Conservation (phyloP, 1,284 basidiomycete genomes). For the Ceratobasidium sp. region DNA sequence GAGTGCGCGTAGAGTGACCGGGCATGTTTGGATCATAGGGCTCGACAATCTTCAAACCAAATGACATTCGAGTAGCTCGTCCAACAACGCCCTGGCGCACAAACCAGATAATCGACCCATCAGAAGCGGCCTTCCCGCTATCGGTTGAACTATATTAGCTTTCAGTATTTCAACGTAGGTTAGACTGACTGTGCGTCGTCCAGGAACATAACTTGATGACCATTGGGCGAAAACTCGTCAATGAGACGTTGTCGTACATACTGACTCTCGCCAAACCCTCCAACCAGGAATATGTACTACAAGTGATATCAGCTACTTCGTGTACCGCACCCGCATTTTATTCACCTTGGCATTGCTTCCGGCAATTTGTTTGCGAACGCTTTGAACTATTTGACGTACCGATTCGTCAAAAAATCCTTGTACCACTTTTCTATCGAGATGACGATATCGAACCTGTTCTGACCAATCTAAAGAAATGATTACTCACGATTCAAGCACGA, state of each 20-base stretch:
- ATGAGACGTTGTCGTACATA: conserved; percentile 9
- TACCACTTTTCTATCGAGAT: neutral
- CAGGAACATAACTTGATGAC: conserved; percentile 4
- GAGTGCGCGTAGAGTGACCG: neutral
- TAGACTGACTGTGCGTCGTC: conserved; percentile 16
- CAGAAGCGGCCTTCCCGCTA: conserved; percentile 16
- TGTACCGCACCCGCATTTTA: neutral
- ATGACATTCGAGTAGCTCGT: conserved; percentile 16
- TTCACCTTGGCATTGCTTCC: neutral
- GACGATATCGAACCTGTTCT: neutral
- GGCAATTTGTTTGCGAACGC: conserved; percentile 6
- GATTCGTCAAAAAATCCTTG: conserved; percentile 22
- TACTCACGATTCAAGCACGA: neutral
- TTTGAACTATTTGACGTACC: neutral
- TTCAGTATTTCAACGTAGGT: neutral
- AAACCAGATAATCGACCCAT: conserved; percentile 23
- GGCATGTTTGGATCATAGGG: neutral
- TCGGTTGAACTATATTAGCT: neutral
- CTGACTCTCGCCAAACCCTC: conserved; percentile 17
- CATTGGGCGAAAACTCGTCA: neutral
- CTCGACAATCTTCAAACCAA: conserved; percentile 1
- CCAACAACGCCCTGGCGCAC: conserved; percentile 9
- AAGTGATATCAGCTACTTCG: neutral
- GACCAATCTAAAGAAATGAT: neutral
- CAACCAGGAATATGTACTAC: conserved; percentile 26